Evolutionary conservation across 1,284 basidiomycete species (phyloP).

Genomic region (Blastosporella zonata): DNA sequence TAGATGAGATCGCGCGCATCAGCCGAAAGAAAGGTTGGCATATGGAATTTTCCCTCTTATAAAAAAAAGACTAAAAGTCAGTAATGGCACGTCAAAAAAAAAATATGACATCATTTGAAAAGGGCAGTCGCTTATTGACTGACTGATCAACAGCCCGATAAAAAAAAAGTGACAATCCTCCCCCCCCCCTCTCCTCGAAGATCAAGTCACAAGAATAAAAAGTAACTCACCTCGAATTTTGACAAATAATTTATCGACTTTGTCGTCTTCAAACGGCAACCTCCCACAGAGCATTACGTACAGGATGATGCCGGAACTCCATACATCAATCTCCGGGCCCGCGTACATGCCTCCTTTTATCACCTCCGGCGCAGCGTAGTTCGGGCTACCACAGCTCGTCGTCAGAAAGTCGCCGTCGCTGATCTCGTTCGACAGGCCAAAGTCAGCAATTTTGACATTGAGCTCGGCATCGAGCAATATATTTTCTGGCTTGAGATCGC

Average conservation of each 20-base stretch:
- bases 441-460: conserved; percentile 95
- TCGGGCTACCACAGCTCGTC: conserved; percentile 93
- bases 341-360: conserved; percentile 91
- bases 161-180: not conserved
- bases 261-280: conserved; percentile 93
- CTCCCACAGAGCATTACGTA: conserved; percentile 94
- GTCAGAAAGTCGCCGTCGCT: conserved; percentile 93
- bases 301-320: conserved; percentile 94
- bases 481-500: conserved; percentile 95
- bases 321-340: conserved; percentile 96
- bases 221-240: conserved; percentile 79
- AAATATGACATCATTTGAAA: not conserved
- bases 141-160: not conserved
- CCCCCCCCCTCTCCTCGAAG: no score
- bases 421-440: conserved; percentile 92
- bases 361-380: conserved; percentile 96
- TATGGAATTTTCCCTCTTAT: conserved; percentile 80
- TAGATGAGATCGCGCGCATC: conserved; percentile 79
- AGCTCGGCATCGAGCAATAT: conserved; percentile 74
- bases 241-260: conserved; percentile 87
- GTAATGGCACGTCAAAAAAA: not conserved
- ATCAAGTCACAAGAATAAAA: not conserved
- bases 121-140: not conserved
- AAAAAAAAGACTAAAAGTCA: conserved; percentile 2
- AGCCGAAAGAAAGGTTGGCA: conserved; percentile 74